Base-by-base conservation (phyloP, 345 rosid genomes). In the Trapa bicornis region DNA sequence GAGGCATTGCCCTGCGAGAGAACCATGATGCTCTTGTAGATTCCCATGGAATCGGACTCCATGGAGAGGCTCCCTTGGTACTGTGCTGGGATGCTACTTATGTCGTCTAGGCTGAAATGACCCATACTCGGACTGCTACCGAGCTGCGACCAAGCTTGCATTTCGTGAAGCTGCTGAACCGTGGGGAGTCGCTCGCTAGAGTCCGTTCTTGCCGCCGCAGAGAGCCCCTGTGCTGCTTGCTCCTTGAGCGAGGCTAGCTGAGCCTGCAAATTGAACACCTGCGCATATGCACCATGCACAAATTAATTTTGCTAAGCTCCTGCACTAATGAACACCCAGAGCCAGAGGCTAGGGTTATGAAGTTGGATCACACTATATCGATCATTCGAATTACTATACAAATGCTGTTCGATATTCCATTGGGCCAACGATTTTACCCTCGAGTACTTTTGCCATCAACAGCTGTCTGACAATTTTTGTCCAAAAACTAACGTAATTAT, bases 211-310 rank as follows among this genome's bases (percentile, higher is more conserved):
- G 64, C 3, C 33, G 64, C 3, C 33, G 45, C 35, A 13, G 52
- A 47, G 39, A 62, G 41, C 38, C 70, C 80, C 74, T 87, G 91
- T 60, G 84, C 78, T 52, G 92, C 89, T 77, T 87, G 91, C 72
- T 93, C 92, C 79, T 86, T 87, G 52, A 92, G 85, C 74, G 80
- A 83, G 76, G 91, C 88, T 62, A 92, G 87, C 41, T 92, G 92
- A 70, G 91, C 81, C 66, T 89, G 98, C 70, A 92, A 83, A 85
- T 80, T 87, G 71, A 86, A 88, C 73, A 92, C 96, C 98, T 87
- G 6, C 16, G 7, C 7, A 11, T 87, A 11, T n/a, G 7, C 7
- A 11, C 48, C 67, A 65, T 6, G 39, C 22, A 41, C 50, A 65
- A 6, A 11, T 22, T 22, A 22, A 22, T 22, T 22, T 22, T 22